Evolutionary conservation across 176 grass and related monocot genomes (phyloP).

Genomic region (Rhynchospora breviuscula): DNA sequence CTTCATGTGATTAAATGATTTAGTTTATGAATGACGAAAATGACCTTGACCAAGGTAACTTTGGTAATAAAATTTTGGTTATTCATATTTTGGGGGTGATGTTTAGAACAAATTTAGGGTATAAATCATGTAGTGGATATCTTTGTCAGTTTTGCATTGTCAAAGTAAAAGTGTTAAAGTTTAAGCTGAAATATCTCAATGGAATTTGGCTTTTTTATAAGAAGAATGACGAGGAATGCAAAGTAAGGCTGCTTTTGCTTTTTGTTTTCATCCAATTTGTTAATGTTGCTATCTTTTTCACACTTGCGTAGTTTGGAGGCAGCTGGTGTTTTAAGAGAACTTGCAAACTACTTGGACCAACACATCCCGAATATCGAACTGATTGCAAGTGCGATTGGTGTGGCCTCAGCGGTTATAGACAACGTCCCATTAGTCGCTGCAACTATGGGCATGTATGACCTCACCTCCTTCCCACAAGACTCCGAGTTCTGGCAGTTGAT

Average conservation of each 20-base stretch:
- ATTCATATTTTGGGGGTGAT: not conserved
- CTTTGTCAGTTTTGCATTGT: not conserved
- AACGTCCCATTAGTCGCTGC: constrained; percentile 97
- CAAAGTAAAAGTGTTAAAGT: not conserved
- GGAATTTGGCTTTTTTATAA: not conserved
- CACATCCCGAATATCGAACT: constrained; percentile 67
- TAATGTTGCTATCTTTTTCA: constrained; percentile 24
- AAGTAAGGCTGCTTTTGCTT: not conserved
- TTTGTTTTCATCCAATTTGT: constrained; percentile 7
- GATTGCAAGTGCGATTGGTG: constrained; percentile 82
- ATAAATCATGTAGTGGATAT: not conserved
- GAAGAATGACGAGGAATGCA: not conserved
- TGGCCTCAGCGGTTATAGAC: constrained; percentile 83
- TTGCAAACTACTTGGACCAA: constrained; percentile 88
- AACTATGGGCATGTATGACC: constrained; percentile 95
- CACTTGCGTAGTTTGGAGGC: constrained; percentile 68
- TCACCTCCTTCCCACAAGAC: constrained; percentile 81
- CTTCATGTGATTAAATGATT: not conserved
- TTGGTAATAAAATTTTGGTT: not conserved
- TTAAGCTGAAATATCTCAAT: not conserved
- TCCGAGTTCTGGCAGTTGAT: constrained; percentile 93
- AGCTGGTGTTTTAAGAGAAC: constrained; percentile 80
- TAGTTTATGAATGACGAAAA: not conserved
- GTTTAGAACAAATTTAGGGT: not conserved
- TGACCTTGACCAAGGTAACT: not conserved